phyloP scores from a whole-genome alignment of 2,329 filamentous ascomycete species.

The Fonsecaea erecta region DNA sequence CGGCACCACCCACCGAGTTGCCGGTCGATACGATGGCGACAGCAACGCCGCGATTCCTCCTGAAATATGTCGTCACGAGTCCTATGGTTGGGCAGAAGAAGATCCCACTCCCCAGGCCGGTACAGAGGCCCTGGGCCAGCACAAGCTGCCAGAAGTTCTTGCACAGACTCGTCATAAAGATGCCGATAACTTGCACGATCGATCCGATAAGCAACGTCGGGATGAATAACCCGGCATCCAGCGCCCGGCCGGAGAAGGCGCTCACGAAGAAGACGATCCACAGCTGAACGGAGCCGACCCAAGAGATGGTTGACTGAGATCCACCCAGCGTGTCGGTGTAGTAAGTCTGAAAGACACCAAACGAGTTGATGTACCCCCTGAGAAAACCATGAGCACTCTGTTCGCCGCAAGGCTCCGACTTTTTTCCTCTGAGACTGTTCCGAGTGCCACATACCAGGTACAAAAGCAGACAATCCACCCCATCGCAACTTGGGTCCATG shows the following conservation, averaged over 20 bases:
- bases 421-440: background rate
- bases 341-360: slow-evolving; percentile 61
- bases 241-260: slow-evolving; percentile 57
- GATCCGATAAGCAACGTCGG: slow-evolving; percentile 50
- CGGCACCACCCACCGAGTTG: slow-evolving; percentile 64
- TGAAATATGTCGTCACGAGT: slow-evolving; percentile 66
- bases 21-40: slow-evolving; percentile 65
- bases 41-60: slow-evolving; percentile 62
- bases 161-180: slow-evolving; percentile 58
- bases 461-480: slow-evolving; percentile 61
- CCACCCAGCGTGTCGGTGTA: slow-evolving; percentile 51
- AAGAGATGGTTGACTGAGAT: slow-evolving; percentile 56
- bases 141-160: slow-evolving; percentile 57
- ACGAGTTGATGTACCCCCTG: slow-evolving; percentile 56
- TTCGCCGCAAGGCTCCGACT: background rate
- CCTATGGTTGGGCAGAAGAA: slow-evolving; percentile 60
- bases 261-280: slow-evolving; percentile 57
- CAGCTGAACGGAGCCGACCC: slow-evolving; percentile 58
- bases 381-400: background rate
- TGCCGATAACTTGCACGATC: slow-evolving; percentile 51
- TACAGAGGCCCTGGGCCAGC: slow-evolving; percentile 60
- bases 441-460: slow-evolving; percentile 51
- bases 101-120: slow-evolving; percentile 61
- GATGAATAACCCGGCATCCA: slow-evolving; percentile 59
- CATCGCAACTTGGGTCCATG: slow-evolving; percentile 61